Conservation (phyloP, 139 green algal species). For the Haematococcus sp. region DNA sequence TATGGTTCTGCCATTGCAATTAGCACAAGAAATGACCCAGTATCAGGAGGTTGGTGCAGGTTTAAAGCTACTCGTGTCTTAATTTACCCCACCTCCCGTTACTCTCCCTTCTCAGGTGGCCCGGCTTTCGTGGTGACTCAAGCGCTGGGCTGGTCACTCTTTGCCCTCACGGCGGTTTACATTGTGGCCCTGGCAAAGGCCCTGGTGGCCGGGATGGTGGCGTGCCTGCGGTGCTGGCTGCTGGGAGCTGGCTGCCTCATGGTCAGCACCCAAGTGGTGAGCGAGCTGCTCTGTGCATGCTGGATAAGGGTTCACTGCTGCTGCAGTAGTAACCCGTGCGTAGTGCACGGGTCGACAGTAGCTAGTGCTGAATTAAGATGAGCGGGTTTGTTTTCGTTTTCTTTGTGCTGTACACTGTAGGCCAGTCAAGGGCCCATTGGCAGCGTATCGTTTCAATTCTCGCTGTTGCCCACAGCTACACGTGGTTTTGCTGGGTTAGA, state of each 20-base stretch:
- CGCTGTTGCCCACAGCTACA: too few species aligned
- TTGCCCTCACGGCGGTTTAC: conserved; percentile 52
- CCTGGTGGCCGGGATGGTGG: conserved; percentile 54
- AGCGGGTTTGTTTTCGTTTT: background rate
- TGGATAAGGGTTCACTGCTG: background rate
- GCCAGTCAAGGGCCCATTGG: too few species aligned
- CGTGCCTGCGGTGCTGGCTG: conserved; percentile 58
- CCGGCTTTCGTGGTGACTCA: conserved; percentile 75
- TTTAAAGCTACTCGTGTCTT: background rate
- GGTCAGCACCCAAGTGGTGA: conserved; percentile 54
- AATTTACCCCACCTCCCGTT: background rate
- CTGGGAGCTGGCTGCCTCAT: conserved; percentile 58
- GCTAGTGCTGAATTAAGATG: background rate
- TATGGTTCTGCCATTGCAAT: too few species aligned
- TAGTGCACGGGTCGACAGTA: too few species aligned
- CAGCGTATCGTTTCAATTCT: too few species aligned
- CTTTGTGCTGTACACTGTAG: too few species aligned
- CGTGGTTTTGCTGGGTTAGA: too few species aligned
- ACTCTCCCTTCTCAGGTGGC: conserved; percentile 58
- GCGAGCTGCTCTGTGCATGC: background rate
- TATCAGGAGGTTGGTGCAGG: too few species aligned
- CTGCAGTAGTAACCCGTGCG: too few species aligned
- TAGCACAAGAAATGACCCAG: too few species aligned
- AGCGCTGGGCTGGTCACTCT: conserved; percentile 76
- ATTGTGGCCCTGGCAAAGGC: conserved; percentile 55